Evolutionary conservation across 148 eudicot genomes (phyloP), one percentile per base, ranked within the genome.

Genomic region (Polygonum aviculare): DNA sequence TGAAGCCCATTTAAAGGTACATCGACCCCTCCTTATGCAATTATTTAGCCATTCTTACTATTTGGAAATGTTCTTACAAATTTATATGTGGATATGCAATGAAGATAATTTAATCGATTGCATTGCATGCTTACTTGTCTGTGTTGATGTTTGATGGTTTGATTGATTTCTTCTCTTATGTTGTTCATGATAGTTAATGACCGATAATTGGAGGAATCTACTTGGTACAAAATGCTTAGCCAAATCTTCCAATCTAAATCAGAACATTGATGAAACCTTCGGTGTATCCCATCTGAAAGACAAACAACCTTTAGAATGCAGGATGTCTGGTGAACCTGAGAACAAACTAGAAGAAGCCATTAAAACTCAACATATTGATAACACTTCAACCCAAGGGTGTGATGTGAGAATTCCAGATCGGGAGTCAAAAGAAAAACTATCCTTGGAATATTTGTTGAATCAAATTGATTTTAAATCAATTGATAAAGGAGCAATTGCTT

Each of bases 121-220:
- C 47, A 44, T 44, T 44, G 47, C 41, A 39, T 39, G 3, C 52
- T 49, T 16, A 11, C 52, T 49, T 15, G 3, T 9, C 52, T 49
- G 12, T 16, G 52, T 11, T 49, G 52, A 49, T 2, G 16, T n/a
- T 51, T 18, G 31, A 26, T 26, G 31, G 31, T 14, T n/a, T 5
- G 55, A 5, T 51, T 57, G 31, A 57, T 8, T 57, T 33, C 8
- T 19, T 22, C 12, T 11, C 40, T 7, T 63, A 40, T 63, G 1
- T 63, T 26, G 16, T 1, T 63, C 3, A 3, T 35, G 4, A 12
- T 35, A 63, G 70, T 12, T 63, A 16, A 63, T 31, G 39, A 7
- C 70, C 5, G 70, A 63, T 63, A 63, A 12, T 18, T 63, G 70
- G 70, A 33, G 70, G 40, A 63, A 40, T 63, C 40, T 63, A 35